Evolutionary conservation across 495 filamentous ascomycete species (phyloP), one percentile per base, ranked within the genome.

Genomic region (Penicillium atrosanguineum): DNA sequence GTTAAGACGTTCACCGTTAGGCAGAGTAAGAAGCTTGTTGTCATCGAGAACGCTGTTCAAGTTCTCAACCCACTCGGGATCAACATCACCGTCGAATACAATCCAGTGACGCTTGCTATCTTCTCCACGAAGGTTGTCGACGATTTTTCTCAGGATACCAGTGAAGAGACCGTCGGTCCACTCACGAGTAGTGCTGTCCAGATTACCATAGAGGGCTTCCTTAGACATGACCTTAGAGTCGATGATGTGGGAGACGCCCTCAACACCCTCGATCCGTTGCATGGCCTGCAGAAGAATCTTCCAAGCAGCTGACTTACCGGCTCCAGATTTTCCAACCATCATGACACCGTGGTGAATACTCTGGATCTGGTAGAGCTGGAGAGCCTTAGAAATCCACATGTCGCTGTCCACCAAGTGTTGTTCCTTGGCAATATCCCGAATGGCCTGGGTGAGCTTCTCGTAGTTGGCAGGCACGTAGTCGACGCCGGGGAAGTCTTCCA

Each of bases 171-270:
- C 94, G 62, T 99, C 94, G 0, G 93, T 97, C 94, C 94, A 99
- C 71, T 99, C 94, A 60, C 94, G 81, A 4, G 94, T 99, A 11
- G 94, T 99, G 42, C 89, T 92, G 69, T 99, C 94, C 28, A 99
- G 78, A 59, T 83, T 96, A 64, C 94, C 94, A 63, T 97, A 99
- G 5, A 99, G 79, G 5, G 86, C 86, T 70, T 99, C 94, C 72
- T 99, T 99, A 31, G 92, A 95, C 95, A 99, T 99, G 65, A 99
- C 95, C 73, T 99, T 99, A 20, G 93, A 93, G 69, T 99, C 94
- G 57, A 99, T 99, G 59, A 97, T 89, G 62, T 99, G 95, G 60
- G 84, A 95, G 29, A 97, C 90, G 34, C 95, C 92, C 72, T 99
- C 94, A 25, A 94, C 80, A 18, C 85, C 86, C 68, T 99, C 93